A percentile compares a stretch with the other conserved stretches of the same genome.
Evolutionary conservation across 192 early-diverging fungal genomes (phyloP).

Genomic region (Backusella tuberculispora): DNA sequence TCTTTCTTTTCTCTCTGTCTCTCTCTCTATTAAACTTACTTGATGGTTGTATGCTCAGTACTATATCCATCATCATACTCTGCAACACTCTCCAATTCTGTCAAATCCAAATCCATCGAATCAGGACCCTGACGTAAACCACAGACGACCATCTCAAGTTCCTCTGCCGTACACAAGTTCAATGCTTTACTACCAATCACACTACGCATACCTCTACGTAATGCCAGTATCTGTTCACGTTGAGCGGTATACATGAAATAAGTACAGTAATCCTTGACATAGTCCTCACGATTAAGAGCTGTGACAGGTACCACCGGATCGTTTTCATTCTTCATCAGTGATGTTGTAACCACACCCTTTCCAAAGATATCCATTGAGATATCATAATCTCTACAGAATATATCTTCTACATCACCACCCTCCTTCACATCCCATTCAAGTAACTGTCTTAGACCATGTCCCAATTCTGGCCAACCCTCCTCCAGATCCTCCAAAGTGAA

Average conservation of each 20-base stretch:
- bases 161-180: slow-evolving; percentile 49
- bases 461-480: slow-evolving; percentile 52
- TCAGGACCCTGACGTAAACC: slow-evolving; percentile 46
- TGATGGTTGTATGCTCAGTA: slow-evolving; percentile 65
- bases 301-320: slow-evolving; percentile 66
- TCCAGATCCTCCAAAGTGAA: slow-evolving; percentile 28
- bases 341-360: slow-evolving; percentile 54
- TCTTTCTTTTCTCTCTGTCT: background rate
- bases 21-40: slow-evolving; percentile 20
- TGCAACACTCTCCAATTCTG: slow-evolving; percentile 69
- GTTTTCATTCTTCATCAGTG: slow-evolving; percentile 42
- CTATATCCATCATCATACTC: slow-evolving; percentile 88
- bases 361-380: slow-evolving; percentile 70
- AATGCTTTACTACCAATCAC: slow-evolving; percentile 50
- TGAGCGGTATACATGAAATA: slow-evolving; percentile 59
- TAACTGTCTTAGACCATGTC: slow-evolving; percentile 76
- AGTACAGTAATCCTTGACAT: slow-evolving; percentile 71
- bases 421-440: slow-evolving; percentile 63
- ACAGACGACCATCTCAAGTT: slow-evolving; percentile 78
- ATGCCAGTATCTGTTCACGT: slow-evolving; percentile 64
- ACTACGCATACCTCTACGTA: slow-evolving; percentile 75
- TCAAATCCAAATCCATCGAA: slow-evolving; percentile 61
- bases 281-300: slow-evolving; percentile 70
- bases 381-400: slow-evolving; percentile 85
- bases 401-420: slow-evolving; percentile 63